Percentiles rank a stretch among this genome's conserved stretches.
Evolutionary conservation across 2,329 filamentous ascomycete species (phyloP).

Genomic region (Exophiala xenobiotica): DNA sequence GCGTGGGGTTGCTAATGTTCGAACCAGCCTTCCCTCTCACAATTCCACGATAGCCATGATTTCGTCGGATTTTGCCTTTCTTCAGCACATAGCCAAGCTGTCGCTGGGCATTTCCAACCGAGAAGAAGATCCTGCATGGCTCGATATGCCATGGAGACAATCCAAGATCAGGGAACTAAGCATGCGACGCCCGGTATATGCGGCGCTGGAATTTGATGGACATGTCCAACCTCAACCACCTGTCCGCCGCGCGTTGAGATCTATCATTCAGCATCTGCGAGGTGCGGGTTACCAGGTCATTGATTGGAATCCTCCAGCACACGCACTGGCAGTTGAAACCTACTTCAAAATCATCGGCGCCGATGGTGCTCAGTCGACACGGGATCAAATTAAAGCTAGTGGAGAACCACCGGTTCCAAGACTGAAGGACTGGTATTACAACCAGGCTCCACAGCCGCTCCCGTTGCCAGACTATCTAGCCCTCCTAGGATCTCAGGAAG

Average conservation of each 20-base stretch:
- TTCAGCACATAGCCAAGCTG: slow-evolving; percentile 21
- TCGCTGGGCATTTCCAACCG: slow-evolving; percentile 18
- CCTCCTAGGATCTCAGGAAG: slow-evolving; percentile 3
- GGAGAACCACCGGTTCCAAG: slow-evolving; percentile 61
- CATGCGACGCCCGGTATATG: slow-evolving; percentile 13
- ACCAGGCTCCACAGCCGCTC: slow-evolving; percentile 2
- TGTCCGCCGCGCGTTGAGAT: slow-evolving; percentile 14
- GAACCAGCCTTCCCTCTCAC: slow-evolving; percentile 33
- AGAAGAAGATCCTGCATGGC: slow-evolving; percentile 12
- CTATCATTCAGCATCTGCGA: slow-evolving; percentile 36
- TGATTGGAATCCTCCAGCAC: slow-evolving; percentile 26
- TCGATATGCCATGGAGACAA: slow-evolving; percentile 22
- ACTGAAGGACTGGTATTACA: slow-evolving; percentile 31
- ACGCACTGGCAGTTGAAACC: slow-evolving; percentile 15
- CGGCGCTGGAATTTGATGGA: slow-evolving; percentile 16
- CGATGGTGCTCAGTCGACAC: slow-evolving; percentile 63
- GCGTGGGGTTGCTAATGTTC: slow-evolving; percentile 10
- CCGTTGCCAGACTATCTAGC: slow-evolving; percentile 11
- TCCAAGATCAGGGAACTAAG: slow-evolving; percentile 6
- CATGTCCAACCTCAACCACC: slow-evolving; percentile 22
- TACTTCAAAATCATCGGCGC: slow-evolving; percentile 41
- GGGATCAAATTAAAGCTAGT: slow-evolving; percentile 51
- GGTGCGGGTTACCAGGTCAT: slow-evolving; percentile 53
- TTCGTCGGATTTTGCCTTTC: slow-evolving; percentile 25
- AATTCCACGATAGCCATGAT: slow-evolving; percentile 33